Evolutionary conservation across 2,329 filamentous ascomycete genomes (phyloP).

Genomic region (Penicillium sp.): DNA sequence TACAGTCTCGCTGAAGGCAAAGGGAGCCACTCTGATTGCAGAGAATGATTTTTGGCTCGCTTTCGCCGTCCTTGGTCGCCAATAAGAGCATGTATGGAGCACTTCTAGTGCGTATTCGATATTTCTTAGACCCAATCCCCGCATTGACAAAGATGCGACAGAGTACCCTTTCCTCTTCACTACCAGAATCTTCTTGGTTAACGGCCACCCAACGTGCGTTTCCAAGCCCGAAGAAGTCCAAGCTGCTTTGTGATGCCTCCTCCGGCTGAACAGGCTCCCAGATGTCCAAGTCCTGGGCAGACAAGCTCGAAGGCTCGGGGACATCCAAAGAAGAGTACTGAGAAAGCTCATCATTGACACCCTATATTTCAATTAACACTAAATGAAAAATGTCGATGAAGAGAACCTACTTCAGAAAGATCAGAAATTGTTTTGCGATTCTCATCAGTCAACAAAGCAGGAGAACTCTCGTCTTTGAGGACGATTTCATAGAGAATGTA

Average conservation of each 20-base stretch:
- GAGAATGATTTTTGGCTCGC: slow-evolving; percentile 32
- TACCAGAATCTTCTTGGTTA: slow-evolving; percentile 31
- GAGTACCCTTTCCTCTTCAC: slow-evolving; percentile 31
- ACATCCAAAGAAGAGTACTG: slow-evolving; percentile 28
- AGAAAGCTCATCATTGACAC: slow-evolving; percentile 28
- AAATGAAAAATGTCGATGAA: background rate
- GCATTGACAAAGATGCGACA: slow-evolving; percentile 35
- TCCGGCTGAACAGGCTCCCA: slow-evolving; percentile 33
- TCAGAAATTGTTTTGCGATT: slow-evolving; percentile 32
- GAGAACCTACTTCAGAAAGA: slow-evolving; percentile 27
- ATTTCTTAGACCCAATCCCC: slow-evolving; percentile 30
- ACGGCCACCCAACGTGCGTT: slow-evolving; percentile 32
- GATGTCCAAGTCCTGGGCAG: slow-evolving; percentile 27
- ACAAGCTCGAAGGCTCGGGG: slow-evolving; percentile 22
- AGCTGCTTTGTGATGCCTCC: slow-evolving; percentile 17
- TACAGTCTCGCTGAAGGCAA: slow-evolving; percentile 30
- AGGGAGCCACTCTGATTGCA: slow-evolving; percentile 35
- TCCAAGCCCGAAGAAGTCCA: slow-evolving; percentile 17
- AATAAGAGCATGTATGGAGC: slow-evolving; percentile 35
- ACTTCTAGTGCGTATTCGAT: slow-evolving; percentile 30
- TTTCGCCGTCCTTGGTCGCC: slow-evolving; percentile 31
- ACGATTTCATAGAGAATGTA: slow-evolving; percentile 35
- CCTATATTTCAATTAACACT: slow-evolving; percentile 12
- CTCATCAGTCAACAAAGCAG: slow-evolving; percentile 26
- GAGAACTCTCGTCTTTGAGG: slow-evolving; percentile 21